Percentiles rank a stretch among this genome's conserved stretches.
Evolutionary conservation across 495 filamentous ascomycete genomes (phyloP).

Genomic region (Massariosphaeria phaeospora): DNA sequence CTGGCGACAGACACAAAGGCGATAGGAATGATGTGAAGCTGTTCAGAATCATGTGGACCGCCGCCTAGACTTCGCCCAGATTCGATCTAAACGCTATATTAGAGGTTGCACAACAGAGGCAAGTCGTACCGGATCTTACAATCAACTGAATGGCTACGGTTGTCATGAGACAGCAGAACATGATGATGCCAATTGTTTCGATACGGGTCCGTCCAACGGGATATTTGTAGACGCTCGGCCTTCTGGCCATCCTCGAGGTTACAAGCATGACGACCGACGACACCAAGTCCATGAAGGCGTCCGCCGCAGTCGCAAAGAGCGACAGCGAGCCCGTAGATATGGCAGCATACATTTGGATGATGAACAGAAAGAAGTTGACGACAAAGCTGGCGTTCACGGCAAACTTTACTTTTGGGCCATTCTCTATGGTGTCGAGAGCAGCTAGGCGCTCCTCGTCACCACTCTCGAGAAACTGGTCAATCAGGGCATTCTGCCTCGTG

Average conservation of each 20-base stretch:
- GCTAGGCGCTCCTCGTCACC: slow-evolving; percentile 50
- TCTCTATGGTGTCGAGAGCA: slow-evolving; percentile 46
- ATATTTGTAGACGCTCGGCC: slow-evolving; percentile 54
- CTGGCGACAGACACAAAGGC: slow-evolving; percentile 51
- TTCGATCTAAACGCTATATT: slow-evolving; percentile 40
- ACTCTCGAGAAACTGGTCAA: slow-evolving; percentile 52
- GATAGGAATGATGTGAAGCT: slow-evolving; percentile 49
- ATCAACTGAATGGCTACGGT: slow-evolving; percentile 53
- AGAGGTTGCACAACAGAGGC: slow-evolving; percentile 1
- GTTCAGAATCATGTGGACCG: slow-evolving; percentile 39
- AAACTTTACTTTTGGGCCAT: slow-evolving; percentile 53
- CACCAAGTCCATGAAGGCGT: slow-evolving; percentile 58
- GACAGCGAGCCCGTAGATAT: slow-evolving; percentile 53
- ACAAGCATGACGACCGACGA: slow-evolving; percentile 54
- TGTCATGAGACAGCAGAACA: slow-evolving; percentile 57
- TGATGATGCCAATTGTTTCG: slow-evolving; percentile 54
- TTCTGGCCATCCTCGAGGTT: slow-evolving; percentile 48
- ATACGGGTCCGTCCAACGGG: slow-evolving; percentile 53
- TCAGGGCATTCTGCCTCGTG: slow-evolving; percentile 51
- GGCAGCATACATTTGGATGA: slow-evolving; percentile 56
- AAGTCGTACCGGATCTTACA: slow-evolving; percentile 12
- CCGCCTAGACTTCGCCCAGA: slow-evolving; percentile 46
- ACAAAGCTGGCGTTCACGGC: slow-evolving; percentile 52
- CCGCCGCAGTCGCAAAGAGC: slow-evolving; percentile 55
- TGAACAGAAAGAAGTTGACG: slow-evolving; percentile 52